Base-by-base conservation (phyloP, 2,329 filamentous ascomycete species). In the Fusarium sp. region DNA sequence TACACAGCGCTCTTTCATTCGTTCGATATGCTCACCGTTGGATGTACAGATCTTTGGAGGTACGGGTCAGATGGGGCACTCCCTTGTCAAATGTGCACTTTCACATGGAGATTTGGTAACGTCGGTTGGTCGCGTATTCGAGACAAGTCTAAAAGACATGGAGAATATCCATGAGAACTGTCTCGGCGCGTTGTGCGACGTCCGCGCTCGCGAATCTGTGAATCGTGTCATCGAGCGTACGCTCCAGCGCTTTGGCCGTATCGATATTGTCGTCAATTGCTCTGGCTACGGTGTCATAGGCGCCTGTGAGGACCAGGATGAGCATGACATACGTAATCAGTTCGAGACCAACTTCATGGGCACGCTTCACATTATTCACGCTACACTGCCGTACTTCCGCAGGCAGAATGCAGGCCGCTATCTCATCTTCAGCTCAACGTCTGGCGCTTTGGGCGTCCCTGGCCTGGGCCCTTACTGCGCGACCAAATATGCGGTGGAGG, bases 271-370 rank as follows among this genome's bases (percentile, higher is more conserved):
- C 65, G 95, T 93, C 76, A 98, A 97, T 82, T 97, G 95, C 83
- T 95, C 94, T 18, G 96, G 96, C 21, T 98, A 97, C 83, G 96
- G 95, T 60, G 95, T 99, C 60, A 97, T 98, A 76, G 96, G 94
- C 33, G 92, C 96, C 3, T 98, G 95, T 82, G 96, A 98, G 83
- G 96, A 98, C 83, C 96, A 98, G 84, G 95, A 98, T 81, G 94
- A 97, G 80, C 92, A 95, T 81, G 96, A 98, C 80, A 89, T 98
- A 75, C 93, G 95, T 66, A 96, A 97, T 79, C 96, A 98, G 82
- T 98, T 98, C 83, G 94, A 97, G 86, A 98, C 95, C 28, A 99
- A 99, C 82, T 97, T 98, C 82, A 96, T 97, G 87, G 96, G 96
- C 60, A 97, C 95, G 0, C 83, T 98, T 67, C 93, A 98, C 83